Conservation (phyloP, 2,329 filamentous ascomycete genomes). For the Fusarium tricinctum region DNA sequence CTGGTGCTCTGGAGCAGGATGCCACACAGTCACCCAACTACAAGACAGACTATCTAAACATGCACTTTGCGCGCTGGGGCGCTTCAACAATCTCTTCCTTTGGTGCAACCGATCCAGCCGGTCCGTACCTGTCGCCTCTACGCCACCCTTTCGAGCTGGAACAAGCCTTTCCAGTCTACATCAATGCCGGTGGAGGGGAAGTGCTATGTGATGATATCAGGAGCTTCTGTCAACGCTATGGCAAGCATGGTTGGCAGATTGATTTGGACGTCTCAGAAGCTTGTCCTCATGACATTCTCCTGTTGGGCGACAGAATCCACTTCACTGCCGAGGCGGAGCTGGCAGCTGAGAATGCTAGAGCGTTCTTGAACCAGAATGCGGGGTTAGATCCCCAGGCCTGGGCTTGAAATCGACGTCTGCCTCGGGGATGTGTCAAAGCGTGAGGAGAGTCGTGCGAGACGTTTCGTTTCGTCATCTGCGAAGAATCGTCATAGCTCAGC, state of each 20-base stretch:
- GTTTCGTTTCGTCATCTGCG: not conserved
- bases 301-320: conserved; percentile 32
- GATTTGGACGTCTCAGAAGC: conserved; percentile 31
- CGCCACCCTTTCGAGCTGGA: conserved; percentile 34
- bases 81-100: conserved; percentile 34
- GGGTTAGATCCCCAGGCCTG: conserved; percentile 23
- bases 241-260: conserved; percentile 35
- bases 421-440: not conserved
- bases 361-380: conserved; percentile 25
- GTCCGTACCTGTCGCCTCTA: conserved; percentile 38
- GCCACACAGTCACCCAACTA: conserved; percentile 34
- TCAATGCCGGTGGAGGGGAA: conserved; percentile 37
- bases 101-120: conserved; percentile 26
- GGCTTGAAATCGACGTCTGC: not conserved
- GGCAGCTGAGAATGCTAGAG: conserved; percentile 29
- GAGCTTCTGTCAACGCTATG: conserved; percentile 33
- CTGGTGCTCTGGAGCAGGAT: conserved; percentile 37
- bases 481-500: not conserved
- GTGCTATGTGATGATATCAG: conserved; percentile 39
- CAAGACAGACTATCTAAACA: conserved; percentile 43
- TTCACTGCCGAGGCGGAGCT: conserved; percentile 39
- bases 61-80: conserved; percentile 39
- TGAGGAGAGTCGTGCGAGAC: not conserved
- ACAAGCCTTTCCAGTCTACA: conserved; percentile 23
- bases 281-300: conserved; percentile 41